These are phyloP conservation scores for Rhizophagus prolifer DNA, from an alignment of 192 early-diverging fungal species.

Conservation along the genomic window DNA sequence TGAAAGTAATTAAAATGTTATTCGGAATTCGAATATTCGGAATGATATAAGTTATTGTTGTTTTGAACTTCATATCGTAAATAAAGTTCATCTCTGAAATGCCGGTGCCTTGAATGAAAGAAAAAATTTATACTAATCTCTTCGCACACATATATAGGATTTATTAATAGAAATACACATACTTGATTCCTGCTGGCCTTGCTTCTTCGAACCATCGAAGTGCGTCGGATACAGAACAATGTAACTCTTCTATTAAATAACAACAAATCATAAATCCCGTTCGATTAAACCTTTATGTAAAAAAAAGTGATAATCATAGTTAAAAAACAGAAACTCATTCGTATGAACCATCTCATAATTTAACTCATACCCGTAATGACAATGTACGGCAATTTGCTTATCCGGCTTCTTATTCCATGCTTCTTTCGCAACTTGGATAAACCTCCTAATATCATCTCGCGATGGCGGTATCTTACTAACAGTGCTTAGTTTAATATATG, in stretches of 20 bases:
- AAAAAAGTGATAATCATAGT: background rate
- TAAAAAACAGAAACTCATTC: background rate
- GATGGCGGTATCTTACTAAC: slow-evolving; percentile 54
- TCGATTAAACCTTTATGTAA: slow-evolving; percentile 47
- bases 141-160: background rate
- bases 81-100: slow-evolving; percentile 58
- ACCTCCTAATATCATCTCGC: slow-evolving; percentile 42
- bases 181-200: slow-evolving; percentile 50
- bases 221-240: slow-evolving; percentile 49
- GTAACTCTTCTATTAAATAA: slow-evolving; percentile 51
- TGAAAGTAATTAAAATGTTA: background rate
- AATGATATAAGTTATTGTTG: background rate
- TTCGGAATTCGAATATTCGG: background rate
- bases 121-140: background rate
- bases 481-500: slow-evolving; percentile 51
- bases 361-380: slow-evolving; percentile 53
- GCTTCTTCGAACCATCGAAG: slow-evolving; percentile 44
- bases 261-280: slow-evolving; percentile 59
- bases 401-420: slow-evolving; percentile 51
- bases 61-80: slow-evolving; percentile 47
- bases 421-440: slow-evolving; percentile 38
- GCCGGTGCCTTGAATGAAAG: slow-evolving; percentile 43
- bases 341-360: too few species aligned
- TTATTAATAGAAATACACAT: background rate
- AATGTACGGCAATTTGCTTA: slow-evolving; percentile 57